Evolutionary conservation across 2,329 filamentous ascomycete genomes (phyloP).

Genomic region (Aspergillus sp.): DNA sequence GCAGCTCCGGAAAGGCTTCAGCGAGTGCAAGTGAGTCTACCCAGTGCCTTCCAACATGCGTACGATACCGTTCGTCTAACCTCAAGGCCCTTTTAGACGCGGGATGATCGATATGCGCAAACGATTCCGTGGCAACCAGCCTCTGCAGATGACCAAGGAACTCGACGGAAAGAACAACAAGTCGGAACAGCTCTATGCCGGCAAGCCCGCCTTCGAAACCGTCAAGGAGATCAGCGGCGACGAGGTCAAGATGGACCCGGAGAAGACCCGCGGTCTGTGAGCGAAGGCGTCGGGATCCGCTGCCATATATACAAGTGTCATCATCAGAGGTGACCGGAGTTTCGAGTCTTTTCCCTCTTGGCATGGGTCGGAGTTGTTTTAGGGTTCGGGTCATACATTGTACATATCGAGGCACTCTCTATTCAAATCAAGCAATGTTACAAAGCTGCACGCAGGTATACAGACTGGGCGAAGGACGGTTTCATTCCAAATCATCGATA

Average conservation of each 20-base stretch:
- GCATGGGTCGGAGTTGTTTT: conserved; percentile 18
- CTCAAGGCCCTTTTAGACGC: conserved; percentile 45
- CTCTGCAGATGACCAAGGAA: conserved; percentile 67
- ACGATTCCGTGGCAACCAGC: conserved; percentile 90
- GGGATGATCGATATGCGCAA: conserved; percentile 99
- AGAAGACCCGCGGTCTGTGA: conserved; percentile 47
- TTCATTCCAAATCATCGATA: conserved; percentile 22
- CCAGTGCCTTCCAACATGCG: too few species aligned
- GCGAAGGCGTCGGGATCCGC: neutral
- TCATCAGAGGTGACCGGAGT: neutral
- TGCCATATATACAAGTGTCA: too few species aligned
- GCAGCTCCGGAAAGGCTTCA: conserved; percentile 87
- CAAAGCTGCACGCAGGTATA: neutral
- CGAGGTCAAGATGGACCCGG: conserved; percentile 53
- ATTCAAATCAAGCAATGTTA: neutral
- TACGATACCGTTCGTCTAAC: neutral
- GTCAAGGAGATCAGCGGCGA: conserved; percentile 66
- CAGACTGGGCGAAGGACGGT: neutral
- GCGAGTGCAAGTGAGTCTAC: conserved; percentile 72
- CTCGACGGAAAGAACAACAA: conserved; percentile 49
- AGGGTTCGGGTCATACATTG: conserved; percentile 6
- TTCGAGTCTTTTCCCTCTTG: conserved; percentile 5
- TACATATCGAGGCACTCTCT: conserved; percentile 9
- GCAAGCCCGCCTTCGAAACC: conserved; percentile 67
- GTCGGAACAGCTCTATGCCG: conserved; percentile 74